These are phyloP conservation scores for Microbotryum scabiosae DNA, from an alignment of 1,284 basidiomycete species.

Conservation along the genomic window DNA sequence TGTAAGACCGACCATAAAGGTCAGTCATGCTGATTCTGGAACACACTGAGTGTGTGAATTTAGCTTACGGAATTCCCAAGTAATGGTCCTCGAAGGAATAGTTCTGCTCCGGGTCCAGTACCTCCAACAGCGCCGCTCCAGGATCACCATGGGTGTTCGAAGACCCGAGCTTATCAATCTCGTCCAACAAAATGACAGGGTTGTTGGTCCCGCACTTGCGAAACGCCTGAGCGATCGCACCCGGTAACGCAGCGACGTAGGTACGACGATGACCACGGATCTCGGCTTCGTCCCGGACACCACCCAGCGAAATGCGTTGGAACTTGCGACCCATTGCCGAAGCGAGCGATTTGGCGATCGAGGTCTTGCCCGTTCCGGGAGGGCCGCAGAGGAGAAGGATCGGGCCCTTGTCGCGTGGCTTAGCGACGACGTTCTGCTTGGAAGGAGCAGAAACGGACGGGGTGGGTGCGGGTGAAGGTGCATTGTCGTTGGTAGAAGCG, in stretches of 20 bases:
- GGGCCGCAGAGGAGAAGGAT: constrained; percentile 75
- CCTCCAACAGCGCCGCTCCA: constrained; percentile 43
- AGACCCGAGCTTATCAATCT: constrained; percentile 43
- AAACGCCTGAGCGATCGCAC: constrained; percentile 50
- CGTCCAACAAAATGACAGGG: constrained; percentile 43
- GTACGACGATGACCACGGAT: constrained; percentile 41
- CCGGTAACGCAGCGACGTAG: constrained; percentile 46
- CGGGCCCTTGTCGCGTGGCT: constrained; percentile 53
- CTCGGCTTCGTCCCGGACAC: constrained; percentile 44
- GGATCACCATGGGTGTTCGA: constrained; percentile 43
- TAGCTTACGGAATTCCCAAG: constrained; percentile 35
- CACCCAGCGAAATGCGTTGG: constrained; percentile 39
- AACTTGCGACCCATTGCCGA: constrained; percentile 66
- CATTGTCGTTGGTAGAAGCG: constrained; percentile 1
- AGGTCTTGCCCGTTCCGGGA: constrained; percentile 76
- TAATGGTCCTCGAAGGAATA: constrained; percentile 43
- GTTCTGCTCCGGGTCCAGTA: constrained; percentile 44
- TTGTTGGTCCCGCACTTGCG: constrained; percentile 42
- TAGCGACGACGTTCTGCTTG: constrained; percentile 1
- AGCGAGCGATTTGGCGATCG: constrained; percentile 49
- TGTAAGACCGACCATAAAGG: background rate
- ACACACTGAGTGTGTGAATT: constrained; percentile 34
- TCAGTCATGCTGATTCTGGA: background rate
- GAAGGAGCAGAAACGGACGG: background rate
- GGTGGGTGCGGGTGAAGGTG: background rate